These are phyloP conservation scores for Coprinopsis marcescibilis DNA, from an alignment of 768 basidiomycete genomes.

Conservation along the genomic window DNA sequence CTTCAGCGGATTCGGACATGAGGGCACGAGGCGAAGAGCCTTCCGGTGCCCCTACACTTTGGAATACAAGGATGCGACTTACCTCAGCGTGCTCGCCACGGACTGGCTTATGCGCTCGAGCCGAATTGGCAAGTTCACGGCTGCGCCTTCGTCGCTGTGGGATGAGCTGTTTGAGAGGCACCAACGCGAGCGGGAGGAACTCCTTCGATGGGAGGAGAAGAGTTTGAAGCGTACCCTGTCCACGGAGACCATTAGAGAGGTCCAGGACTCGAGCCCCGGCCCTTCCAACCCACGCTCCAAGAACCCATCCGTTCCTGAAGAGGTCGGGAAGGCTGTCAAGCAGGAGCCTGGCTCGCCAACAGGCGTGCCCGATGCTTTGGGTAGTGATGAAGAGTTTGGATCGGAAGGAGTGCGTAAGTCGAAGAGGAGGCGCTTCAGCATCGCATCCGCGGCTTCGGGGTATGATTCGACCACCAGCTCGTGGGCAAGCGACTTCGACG, in stretches of 20 bases:
- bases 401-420: too few species aligned
- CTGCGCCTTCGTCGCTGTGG: conserved; percentile 44
- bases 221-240: conserved; percentile 24
- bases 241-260: conserved; percentile 13
- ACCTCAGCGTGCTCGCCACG: conserved; percentile 55
- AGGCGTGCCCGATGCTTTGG: too few species aligned
- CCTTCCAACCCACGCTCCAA: neutral
- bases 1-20: conserved; percentile 51
- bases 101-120: conserved; percentile 44
- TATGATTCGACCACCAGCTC: too few species aligned
- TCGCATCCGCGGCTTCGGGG: too few species aligned
- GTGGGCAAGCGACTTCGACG: too few species aligned
- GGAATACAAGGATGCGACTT: conserved; percentile 56
- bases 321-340: neutral
- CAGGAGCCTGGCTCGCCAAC: too few species aligned
- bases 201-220: conserved; percentile 45
- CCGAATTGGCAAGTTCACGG: conserved; percentile 17
- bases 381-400: too few species aligned
- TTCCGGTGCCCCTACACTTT: conserved; percentile 38
- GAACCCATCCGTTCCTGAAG: conserved; percentile 7
- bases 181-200: conserved; percentile 48
- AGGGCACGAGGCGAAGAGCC: conserved; percentile 55
- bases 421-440: too few species aligned
- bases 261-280: neutral
- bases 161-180: conserved; percentile 59